Evolutionary conservation across 257 asterid genomes (phyloP), one percentile per base, ranked within the genome.

Genomic region (Linaria vulgaris): DNA sequence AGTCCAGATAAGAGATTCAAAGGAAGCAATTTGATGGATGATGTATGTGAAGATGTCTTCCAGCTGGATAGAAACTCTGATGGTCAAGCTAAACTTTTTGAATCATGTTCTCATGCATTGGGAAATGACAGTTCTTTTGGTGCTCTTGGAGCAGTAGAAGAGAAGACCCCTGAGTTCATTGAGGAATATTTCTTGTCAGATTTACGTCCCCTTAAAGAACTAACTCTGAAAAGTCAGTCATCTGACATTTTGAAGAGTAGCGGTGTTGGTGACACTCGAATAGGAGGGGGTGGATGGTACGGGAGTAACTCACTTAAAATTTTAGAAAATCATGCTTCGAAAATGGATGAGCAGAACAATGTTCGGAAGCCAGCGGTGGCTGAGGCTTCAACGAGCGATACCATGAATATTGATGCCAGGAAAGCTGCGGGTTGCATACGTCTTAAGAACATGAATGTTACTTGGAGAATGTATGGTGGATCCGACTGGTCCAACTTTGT

Each of bases 121-220:
- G 72, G 66, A 47, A 65, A 46, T 61, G 81, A 77, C 63, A 59
- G 77, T 75, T 69, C 77, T 61, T 66, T 69, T 69, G 86, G 67
- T 50, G 81, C 80, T 51, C 39, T 72, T 47, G 71, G 87, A 62
- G 56, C 73, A 56, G 66, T 74, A 67, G 79, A 80, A 37, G 94
- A 76, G 53, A 82, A 71, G 34, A 49, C 47, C 51, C 81, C 95
- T 1, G 86, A 76, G 39, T 59, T 94, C 19, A 85, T 90, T 56
- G 99, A 94, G 73, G 99, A 86, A 80, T 84, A 94, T 80, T 88
- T 94, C 78, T 64, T 84, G 84, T 80, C 92, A 1, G 95, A 83
- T 67, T 76, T 89, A 34, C 74, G 83, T 38, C 87, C 95, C 68
- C 86, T 85, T 56, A 80, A 95, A 12, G 90, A 71, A 61, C 77